phyloP scores from a whole-genome alignment of 2,329 filamentous ascomycete genomes.

The Beauveria bassiana region DNA sequence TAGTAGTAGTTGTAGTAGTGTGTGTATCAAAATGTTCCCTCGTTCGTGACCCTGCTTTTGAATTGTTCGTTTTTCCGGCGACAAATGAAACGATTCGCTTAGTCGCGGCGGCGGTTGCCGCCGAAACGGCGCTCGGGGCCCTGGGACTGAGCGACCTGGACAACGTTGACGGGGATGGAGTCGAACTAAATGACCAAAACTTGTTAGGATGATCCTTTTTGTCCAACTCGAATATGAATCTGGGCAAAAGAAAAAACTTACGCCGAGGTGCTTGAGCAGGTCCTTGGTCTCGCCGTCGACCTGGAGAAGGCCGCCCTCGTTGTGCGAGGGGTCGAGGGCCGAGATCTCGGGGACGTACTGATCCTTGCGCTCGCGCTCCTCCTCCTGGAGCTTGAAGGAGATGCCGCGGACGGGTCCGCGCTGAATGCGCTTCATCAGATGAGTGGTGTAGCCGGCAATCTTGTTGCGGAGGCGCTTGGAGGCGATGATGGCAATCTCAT shows the following conservation, averaged over 20 bases:
- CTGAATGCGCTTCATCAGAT: slow-evolving; percentile 99
- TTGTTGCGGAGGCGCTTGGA: slow-evolving; percentile 99
- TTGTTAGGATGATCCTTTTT: slow-evolving; percentile 20
- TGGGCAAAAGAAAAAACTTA: slow-evolving; percentile 49
- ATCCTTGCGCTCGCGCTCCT: slow-evolving; percentile 99
- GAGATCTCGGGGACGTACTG: slow-evolving; percentile 99
- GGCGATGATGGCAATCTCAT: slow-evolving; percentile 99
- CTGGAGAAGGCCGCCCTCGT: slow-evolving; percentile 89
- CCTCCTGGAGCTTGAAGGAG: slow-evolving; percentile 99
- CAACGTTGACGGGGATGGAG: slow-evolving; percentile 92
- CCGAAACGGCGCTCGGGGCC: slow-evolving; percentile 72
- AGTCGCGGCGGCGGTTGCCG: slow-evolving; percentile 53
- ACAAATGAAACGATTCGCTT: slow-evolving; percentile 20
- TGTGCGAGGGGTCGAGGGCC: slow-evolving; percentile 95
- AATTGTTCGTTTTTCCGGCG: background rate
- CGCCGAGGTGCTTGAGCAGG: slow-evolving; percentile 94
- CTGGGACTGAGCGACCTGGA: slow-evolving; percentile 84
- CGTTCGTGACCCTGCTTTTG: slow-evolving; percentile 6
- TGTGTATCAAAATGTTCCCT: slow-evolving; percentile 7
- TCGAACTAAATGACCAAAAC: slow-evolving; percentile 65
- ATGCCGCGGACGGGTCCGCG: slow-evolving; percentile 98
- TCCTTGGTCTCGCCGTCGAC: slow-evolving; percentile 98
- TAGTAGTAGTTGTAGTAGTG: slow-evolving; percentile 2
- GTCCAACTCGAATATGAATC: background rate
- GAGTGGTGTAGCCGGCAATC: slow-evolving; percentile 98